Evolutionary conservation across 2,329 filamentous ascomycete genomes (phyloP), one percentile per base, ranked within the genome.

Genomic region (Aspergillus pseudoterreus): DNA sequence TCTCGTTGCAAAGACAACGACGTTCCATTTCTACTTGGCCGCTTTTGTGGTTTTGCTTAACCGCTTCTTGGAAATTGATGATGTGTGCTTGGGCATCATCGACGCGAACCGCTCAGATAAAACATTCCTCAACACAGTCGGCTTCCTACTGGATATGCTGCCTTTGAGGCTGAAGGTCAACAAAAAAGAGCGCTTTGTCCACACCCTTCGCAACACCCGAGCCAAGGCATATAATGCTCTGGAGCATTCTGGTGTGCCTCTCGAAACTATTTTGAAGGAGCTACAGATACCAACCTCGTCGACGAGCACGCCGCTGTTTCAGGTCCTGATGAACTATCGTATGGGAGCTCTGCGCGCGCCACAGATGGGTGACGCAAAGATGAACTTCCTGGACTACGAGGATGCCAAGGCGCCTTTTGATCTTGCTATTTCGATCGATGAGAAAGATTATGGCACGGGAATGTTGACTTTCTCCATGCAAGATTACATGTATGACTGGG

Each of bases 91-190:
- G 22, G 79, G 78, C 5, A 67, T 80, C 17, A 19, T 10, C 38
- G 14, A 15, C 5, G 71, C 70, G 0, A 77, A 81, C 57, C 74
- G 74, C 1, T 73, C 71, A 45, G 58, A 73, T 2, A 57, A 50
- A 0, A 52, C 65, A 1, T 49, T 67, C 2, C 51, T 62, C 9
- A 50, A 58, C 1, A 78, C 62, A 4, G 58, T 81, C 1, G 80
- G 80, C 3, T 62, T 72, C 43, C 76, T 76, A 42, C 53, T 81
- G 4, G 81, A 82, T 51, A 58, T 81, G 0, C 62, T 82, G 1
- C 65, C 67, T 1, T 73, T 80, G 52, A 27, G 57, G 2, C 21
- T 32, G 43, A 27, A 12, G 47, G 43, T 19, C 6, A 21, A 41
- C 15, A 53, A 68, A 10, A 58, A 50, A 0, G 63, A 72, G 4